These are phyloP conservation scores for Russula abietina DNA, from an alignment of 768 basidiomycete species.

Conservation along the genomic window DNA sequence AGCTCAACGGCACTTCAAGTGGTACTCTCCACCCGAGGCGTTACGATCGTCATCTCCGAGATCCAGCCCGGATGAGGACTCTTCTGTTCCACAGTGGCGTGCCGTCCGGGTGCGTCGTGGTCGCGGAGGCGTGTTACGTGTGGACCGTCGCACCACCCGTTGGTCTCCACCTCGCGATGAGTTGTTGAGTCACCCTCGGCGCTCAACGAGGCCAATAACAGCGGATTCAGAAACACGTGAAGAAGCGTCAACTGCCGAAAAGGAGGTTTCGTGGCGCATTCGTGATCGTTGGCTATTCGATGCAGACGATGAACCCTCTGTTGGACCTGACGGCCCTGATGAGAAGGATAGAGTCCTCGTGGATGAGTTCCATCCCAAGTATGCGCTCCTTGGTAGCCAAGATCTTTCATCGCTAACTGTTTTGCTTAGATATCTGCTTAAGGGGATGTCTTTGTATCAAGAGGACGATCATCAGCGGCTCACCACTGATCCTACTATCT, in stretches of 20 bases:
- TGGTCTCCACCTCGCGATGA: slow-evolving; percentile 16
- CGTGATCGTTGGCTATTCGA: slow-evolving; percentile 67
- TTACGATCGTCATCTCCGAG: slow-evolving; percentile 31
- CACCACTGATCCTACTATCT: slow-evolving; percentile 24
- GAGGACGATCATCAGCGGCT: slow-evolving; percentile 23
- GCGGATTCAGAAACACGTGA: slow-evolving; percentile 10
- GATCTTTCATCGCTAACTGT: slow-evolving; percentile 1
- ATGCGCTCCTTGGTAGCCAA: slow-evolving; percentile 11
- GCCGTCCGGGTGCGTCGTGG: slow-evolving; percentile 71
- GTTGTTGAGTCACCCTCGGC: slow-evolving; percentile 17
- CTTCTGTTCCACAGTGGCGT: slow-evolving; percentile 33
- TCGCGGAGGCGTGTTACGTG: slow-evolving; percentile 69
- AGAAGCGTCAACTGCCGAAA: slow-evolving; percentile 31
- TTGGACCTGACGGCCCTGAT: slow-evolving; percentile 54
- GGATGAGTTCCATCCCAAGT: slow-evolving; percentile 63
- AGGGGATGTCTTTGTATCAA: slow-evolving; percentile 22
- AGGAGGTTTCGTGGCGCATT: slow-evolving; percentile 40
- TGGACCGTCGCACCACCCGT: slow-evolving; percentile 56
- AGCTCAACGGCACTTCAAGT: slow-evolving; percentile 62
- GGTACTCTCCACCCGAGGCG: slow-evolving; percentile 40
- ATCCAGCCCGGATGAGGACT: slow-evolving; percentile 29
- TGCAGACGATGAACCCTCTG: slow-evolving; percentile 50
- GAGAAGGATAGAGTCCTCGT: slow-evolving; percentile 64
- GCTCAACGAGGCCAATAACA: slow-evolving; percentile 27
- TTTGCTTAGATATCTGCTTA: slow-evolving; percentile 42